Percentiles rank a stretch among this genome's conserved stretches.
These are phyloP conservation scores for Erodium chrysanthum DNA, from an alignment of 441 rosid genomes.

Conservation along the genomic window DNA sequence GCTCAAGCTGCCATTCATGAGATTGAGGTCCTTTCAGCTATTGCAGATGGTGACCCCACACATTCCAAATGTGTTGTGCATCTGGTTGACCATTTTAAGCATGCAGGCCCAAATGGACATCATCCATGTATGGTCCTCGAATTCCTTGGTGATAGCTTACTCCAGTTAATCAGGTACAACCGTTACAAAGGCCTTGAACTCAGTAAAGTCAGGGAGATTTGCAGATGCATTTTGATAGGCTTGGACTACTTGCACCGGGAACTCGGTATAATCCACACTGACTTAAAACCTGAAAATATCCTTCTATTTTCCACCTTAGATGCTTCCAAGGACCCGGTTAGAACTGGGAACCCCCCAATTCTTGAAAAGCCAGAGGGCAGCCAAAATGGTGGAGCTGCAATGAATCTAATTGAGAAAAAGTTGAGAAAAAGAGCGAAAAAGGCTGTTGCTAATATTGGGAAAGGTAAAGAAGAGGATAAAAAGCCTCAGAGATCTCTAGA, in stretches of 20 bases:
- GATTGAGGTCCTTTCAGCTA: slow-evolving; percentile 58
- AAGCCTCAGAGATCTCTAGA: slow-evolving; percentile 27
- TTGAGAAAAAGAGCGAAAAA: slow-evolving; percentile 57
- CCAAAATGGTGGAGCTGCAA: slow-evolving; percentile 39
- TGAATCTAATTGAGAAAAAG: slow-evolving; percentile 56
- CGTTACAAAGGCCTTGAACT: slow-evolving; percentile 55
- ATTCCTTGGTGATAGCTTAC: slow-evolving; percentile 63
- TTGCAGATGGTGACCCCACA: slow-evolving; percentile 44
- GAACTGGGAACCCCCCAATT: slow-evolving; percentile 37
- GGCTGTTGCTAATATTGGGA: slow-evolving; percentile 34
- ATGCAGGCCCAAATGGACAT: slow-evolving; percentile 60
- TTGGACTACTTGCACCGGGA: slow-evolving; percentile 57
- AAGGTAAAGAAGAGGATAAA: slow-evolving; percentile 35
- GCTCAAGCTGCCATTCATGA: slow-evolving; percentile 75
- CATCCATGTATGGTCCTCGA: slow-evolving; percentile 72
- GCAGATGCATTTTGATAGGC: slow-evolving; percentile 46
- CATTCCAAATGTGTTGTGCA: slow-evolving; percentile 58
- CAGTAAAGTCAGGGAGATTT: slow-evolving; percentile 44
- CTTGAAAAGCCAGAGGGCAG: slow-evolving; percentile 33
- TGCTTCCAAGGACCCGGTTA: slow-evolving; percentile 45
- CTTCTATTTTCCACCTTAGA: slow-evolving; percentile 48
- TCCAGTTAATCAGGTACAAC: slow-evolving; percentile 54
- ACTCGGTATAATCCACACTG: slow-evolving; percentile 58
- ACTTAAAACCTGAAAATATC: slow-evolving; percentile 66
- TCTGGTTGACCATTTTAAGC: slow-evolving; percentile 76